Evolutionary conservation across 1,284 basidiomycete genomes (phyloP).

Genomic region (Apiotrichum mycotoxinovorans): DNA sequence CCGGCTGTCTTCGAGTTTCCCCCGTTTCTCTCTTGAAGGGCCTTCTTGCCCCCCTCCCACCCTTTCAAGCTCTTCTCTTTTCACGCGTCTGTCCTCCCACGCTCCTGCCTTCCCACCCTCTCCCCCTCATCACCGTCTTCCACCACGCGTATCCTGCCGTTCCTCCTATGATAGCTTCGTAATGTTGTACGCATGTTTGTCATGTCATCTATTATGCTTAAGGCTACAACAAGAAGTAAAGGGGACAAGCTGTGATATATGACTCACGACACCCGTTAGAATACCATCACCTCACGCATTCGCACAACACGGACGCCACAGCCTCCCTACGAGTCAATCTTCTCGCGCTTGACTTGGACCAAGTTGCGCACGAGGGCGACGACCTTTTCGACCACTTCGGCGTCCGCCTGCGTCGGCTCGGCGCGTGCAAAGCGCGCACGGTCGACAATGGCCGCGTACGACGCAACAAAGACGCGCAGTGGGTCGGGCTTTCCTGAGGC

Average conservation of each 20-base stretch:
- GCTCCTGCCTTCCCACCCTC: too few species aligned
- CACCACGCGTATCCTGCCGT: neutral
- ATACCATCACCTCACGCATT: too few species aligned
- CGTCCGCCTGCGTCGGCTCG: constrained; percentile 69
- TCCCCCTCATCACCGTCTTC: too few species aligned
- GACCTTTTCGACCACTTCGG: constrained; percentile 61
- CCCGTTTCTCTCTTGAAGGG: too few species aligned
- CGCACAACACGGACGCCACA: neutral
- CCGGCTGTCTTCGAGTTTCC: too few species aligned
- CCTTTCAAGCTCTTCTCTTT: too few species aligned
- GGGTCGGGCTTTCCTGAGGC: constrained; percentile 19
- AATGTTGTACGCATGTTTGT: constrained; percentile 16
- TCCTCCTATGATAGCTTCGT: neutral
- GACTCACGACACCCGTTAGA: too few species aligned
- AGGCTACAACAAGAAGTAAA: constrained; percentile 1
- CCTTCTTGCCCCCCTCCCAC: too few species aligned
- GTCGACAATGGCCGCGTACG: constrained; percentile 72
- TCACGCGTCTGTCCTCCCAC: too few species aligned
- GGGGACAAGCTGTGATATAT: neutral
- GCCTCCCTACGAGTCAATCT: neutral
- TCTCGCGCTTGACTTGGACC: constrained; percentile 5
- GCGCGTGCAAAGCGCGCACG: constrained; percentile 62
- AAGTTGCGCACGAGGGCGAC: constrained; percentile 56
- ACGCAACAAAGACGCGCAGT: constrained; percentile 63
- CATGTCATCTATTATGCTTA: constrained; percentile 4